Evolutionary conservation across 2,329 filamentous ascomycete genomes (phyloP).

Genomic region (Alternaria brassicae): DNA sequence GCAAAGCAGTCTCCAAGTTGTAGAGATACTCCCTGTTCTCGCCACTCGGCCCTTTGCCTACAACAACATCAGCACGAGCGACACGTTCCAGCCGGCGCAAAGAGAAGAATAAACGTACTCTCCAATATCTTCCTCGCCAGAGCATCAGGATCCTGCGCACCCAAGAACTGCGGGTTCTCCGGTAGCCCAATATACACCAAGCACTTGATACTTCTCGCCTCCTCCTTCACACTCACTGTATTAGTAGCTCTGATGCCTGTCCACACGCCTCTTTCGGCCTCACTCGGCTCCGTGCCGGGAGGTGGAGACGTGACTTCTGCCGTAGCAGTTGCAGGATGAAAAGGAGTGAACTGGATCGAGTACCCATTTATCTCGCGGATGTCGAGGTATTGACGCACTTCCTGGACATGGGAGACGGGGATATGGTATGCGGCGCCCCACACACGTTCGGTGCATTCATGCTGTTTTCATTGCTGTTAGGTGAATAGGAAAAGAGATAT

Average conservation of each 20-base stretch:
- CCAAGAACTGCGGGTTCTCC: conserved; percentile 89
- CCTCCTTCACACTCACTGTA: background rate
- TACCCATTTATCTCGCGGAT: conserved; percentile 98
- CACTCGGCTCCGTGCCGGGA: background rate
- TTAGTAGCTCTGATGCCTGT: conserved; percentile 47
- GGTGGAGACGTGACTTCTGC: conserved; percentile 33
- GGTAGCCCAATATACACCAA: conserved; percentile 96
- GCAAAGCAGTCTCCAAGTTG: conserved; percentile 76
- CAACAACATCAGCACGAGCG: background rate
- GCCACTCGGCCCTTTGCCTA: conserved; percentile 74
- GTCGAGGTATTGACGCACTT: conserved; percentile 89
- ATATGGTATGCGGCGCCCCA: conserved; percentile 97
- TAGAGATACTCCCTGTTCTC: conserved; percentile 90
- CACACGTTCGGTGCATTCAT: conserved; percentile 66
- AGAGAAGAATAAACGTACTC: conserved; percentile 54
- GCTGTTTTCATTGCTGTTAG: conserved; percentile 16
- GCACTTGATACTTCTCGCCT: conserved; percentile 45
- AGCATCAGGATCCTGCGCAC: conserved; percentile 76
- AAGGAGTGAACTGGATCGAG: conserved; percentile 87
- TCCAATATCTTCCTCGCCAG: conserved; percentile 82
- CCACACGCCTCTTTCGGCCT: conserved; percentile 20
- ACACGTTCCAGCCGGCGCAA: background rate
- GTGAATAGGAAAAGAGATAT: background rate
- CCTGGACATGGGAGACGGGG: conserved; percentile 70
- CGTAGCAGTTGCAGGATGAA: conserved; percentile 65